Evolutionary conservation across 805 yeast species (phyloP), one percentile per base, ranked within the genome.

Genomic region (Kazachstania africana): DNA sequence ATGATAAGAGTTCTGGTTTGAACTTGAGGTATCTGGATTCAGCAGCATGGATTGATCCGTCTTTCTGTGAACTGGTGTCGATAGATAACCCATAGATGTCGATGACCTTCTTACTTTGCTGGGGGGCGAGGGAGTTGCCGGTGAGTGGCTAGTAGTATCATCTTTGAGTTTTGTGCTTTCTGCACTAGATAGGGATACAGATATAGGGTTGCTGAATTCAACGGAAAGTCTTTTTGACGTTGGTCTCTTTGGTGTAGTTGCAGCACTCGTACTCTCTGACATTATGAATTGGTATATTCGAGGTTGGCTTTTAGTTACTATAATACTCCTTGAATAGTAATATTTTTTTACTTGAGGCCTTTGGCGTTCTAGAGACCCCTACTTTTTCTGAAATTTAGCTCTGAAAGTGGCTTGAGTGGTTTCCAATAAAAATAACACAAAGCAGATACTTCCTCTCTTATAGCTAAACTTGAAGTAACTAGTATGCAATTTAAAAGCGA

Each of bases 101-200:
- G 52, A 50, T 10, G 50, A 43, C 16, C 51, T 35, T 23, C 50
- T 38, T 1, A 34, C 37, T 18, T 39, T 35, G 19, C 32, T 36
- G 8, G 44, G 43, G 3, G 55, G 51, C 5, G 55, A 50, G 3
- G 55, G 55, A 3, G 53, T 48, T 24, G 38, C 45, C 12, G 53
- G 47, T 5, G 44, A 41, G 31, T 26, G 14, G 15, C 9, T 15
- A 24, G 19, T 10, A n/a, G 23, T 20, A 18, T 27, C 23, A 8
- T 22, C 13, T 5, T 27, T 18, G 4, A 18, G 10, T 8, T 16
- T 27, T 6, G 16, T 6, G 5, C 16, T 31, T 6, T 30, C 25
- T 9, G 8, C 25, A 23, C n/a, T 23, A 9, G 6, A 6, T 8
- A 6, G 6, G 6, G 9, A 6, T 9, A n/a, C 13, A 3, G 34